Base-by-base conservation (phyloP, 805 yeast genomes). In the Vanderwaltozyma yarrowii region DNA sequence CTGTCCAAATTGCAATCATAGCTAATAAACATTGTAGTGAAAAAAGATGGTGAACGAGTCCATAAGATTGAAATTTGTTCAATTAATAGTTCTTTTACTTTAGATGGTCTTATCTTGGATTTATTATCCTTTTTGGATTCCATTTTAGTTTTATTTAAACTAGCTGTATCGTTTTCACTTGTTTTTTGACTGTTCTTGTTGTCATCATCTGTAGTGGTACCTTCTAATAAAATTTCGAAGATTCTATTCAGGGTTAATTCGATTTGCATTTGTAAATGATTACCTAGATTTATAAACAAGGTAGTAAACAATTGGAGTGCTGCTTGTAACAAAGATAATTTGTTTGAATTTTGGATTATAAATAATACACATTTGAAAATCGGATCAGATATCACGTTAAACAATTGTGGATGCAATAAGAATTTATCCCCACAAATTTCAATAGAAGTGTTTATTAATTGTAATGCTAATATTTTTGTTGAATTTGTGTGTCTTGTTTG, bases 1-100 rank as follows among this genome's bases (percentile, higher is more conserved):
- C 88, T 74, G 42, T 85, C 94, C 46, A 84, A 78, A 54, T 86
- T 88, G 58, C 96, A 88, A 56, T 89, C 98, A 57, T 78, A 89
- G 40, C 78, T 78, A 38, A 82, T 77, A 56, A 82, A 88, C 26
- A 87, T 58, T 34, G 74, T 72, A 10, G 84, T 73, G 57, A 86
- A 84, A 40, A 83, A 77, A 2, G 70, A 61, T 1, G 94, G 88
- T 0, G 83, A 74, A 40, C 94, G 70, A 7, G 78, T 71, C 92
- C 92, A 82, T 20, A 82, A 61, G 32, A 80, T 75, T 5, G 95
- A 80, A 2, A 88, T 61, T 8, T 87, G 76, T 58, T 89, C 97
- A 30, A 87, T 71, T 48, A 89, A 67, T 43, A 83, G 68, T 54
- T 89, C 97, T 46, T 88, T 80, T 1, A 78, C 62, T 21, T 64